These are phyloP conservation scores for Apophysomyces trapeziformis DNA, from an alignment of 371 early-diverging fungal species.

Conservation along the genomic window DNA sequence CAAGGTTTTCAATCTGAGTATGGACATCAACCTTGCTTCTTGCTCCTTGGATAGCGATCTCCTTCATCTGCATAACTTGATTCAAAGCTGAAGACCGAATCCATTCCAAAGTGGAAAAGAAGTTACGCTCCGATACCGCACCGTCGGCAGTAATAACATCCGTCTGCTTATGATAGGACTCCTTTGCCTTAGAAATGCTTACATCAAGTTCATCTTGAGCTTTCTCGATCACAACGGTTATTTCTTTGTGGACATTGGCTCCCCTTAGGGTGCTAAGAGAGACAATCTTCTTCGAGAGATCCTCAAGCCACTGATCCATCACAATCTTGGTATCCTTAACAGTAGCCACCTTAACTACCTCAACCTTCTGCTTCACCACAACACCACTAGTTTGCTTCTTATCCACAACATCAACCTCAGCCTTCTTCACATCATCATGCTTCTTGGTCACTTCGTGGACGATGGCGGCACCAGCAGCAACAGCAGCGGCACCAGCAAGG, in stretches of 20 bases:
- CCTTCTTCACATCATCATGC: not conserved
- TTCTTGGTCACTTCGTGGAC: constrained; percentile 15
- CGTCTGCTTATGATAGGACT: not conserved
- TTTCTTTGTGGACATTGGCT: constrained; percentile 9
- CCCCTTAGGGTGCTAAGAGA: constrained; percentile 16
- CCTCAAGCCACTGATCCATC: not conserved
- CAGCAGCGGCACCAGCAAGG: constrained; percentile 1
- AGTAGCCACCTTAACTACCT: not conserved
- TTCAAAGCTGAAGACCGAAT: constrained; percentile 12
- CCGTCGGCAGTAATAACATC: not conserved
- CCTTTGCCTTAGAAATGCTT: constrained; percentile 13
- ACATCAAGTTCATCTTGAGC: constrained; percentile 18
- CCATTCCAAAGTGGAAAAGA: constrained; percentile 16
- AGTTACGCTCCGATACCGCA: constrained; percentile 11
- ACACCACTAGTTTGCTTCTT: not conserved
- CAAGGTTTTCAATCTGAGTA: constrained; percentile 38
- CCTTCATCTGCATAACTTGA: constrained; percentile 15
- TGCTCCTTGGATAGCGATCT: constrained; percentile 4
- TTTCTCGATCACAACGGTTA: constrained; percentile 12
- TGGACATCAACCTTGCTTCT: constrained; percentile 26
- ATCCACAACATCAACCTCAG: not conserved
- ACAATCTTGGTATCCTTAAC: not conserved
- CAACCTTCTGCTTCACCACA: not conserved
- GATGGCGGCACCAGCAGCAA: constrained; percentile 1
- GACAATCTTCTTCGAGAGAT: not conserved